phyloP scores from a whole-genome alignment of 208 protist genomes.

The Leptomonas pyrrhocoris region DNA sequence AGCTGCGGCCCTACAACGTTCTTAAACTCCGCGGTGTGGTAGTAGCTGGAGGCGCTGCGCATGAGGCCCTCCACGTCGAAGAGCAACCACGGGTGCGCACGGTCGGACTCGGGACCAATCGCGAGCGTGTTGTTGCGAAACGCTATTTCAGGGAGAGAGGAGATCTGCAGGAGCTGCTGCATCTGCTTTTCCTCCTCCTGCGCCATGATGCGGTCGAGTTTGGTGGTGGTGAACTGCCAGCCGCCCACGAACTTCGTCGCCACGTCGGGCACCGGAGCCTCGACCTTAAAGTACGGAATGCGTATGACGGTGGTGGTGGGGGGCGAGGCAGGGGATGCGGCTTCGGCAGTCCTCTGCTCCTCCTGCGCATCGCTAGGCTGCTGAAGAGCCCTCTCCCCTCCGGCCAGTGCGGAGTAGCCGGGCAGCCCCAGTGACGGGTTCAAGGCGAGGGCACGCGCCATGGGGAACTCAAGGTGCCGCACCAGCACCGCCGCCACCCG shows the following conservation, averaged over 20 bases:
- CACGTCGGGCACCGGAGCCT: conserved; percentile 37
- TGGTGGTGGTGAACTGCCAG: conserved; percentile 65
- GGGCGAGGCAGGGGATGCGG: not conserved
- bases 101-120: conserved; percentile 23
- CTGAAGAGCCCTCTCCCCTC: conserved; percentile 21
- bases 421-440: conserved; percentile 43
- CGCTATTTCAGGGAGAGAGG: conserved; percentile 72
- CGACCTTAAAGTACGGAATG: conserved; percentile 50
- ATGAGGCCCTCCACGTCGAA: conserved; percentile 62
- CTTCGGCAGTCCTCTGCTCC: not conserved
- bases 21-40: conserved; percentile 55
- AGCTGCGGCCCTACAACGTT: conserved; percentile 40
- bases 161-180: conserved; percentile 49
- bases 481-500: conserved; percentile 59
- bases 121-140: conserved; percentile 75
- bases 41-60: conserved; percentile 58
- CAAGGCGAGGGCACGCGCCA: conserved; percentile 47
- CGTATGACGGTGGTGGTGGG: conserved; percentile 22
- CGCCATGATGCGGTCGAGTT: conserved; percentile 67
- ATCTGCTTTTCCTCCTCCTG: conserved; percentile 58
- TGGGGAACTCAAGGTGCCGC: conserved; percentile 67
- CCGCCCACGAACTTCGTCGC: conserved; percentile 35
- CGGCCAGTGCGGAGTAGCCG: conserved; percentile 26
- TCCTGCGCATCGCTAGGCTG: not conserved
- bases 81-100: conserved; percentile 39